Base-by-base conservation (phyloP, 148 eudicot species). In the Suaeda aralocaspica region DNA sequence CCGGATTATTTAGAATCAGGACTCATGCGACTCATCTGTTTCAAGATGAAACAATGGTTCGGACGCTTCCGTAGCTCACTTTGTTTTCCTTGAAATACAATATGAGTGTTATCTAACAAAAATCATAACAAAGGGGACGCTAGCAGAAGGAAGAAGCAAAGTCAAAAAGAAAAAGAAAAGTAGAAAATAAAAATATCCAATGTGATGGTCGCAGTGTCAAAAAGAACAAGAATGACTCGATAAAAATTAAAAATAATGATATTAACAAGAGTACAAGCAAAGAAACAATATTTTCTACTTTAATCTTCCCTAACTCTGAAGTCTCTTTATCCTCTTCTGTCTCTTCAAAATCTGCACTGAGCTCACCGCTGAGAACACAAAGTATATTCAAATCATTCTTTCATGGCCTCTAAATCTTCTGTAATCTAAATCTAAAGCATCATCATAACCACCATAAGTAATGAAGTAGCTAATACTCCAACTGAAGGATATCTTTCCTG, bases 151-250 rank as follows among this genome's bases (percentile, higher is more conserved):
- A 66, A 48, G 69, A 31, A 22, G 16, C 49, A 46, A 34, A 71
- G 34, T 36, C 41, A 1, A 49, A 34, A 36, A 7, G 50, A 41
- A 21, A 53, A 57, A 61, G 10, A 26, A 22, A 25, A 34, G 55
- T 25, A 33, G 60, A 71, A 61, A 22, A 41, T 49, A 51, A 51
- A 51, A 52, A 16, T 24, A n/a, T 12, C 19, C 29, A 28, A 55
- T 55, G 36, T 25, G 39, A 24, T 55, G 51, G 24, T 68, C 22
- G 61, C 36, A 19, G 50, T 55, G 36, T 53, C 64, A 57, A 69
- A 73, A 67, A 74, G 71, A 67, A 67, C 39, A 57, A 59, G 71
- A 67, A 74, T 48, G 66, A 74, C 36, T 74, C 59, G 26, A n/a
- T n/a, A n/a, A n/a, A n/a, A n/a, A n/a, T n/a, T 24, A 39, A 72